phyloP scores from a whole-genome alignment of 805 yeast genomes.

The Monosporozyma yasuniensis region DNA sequence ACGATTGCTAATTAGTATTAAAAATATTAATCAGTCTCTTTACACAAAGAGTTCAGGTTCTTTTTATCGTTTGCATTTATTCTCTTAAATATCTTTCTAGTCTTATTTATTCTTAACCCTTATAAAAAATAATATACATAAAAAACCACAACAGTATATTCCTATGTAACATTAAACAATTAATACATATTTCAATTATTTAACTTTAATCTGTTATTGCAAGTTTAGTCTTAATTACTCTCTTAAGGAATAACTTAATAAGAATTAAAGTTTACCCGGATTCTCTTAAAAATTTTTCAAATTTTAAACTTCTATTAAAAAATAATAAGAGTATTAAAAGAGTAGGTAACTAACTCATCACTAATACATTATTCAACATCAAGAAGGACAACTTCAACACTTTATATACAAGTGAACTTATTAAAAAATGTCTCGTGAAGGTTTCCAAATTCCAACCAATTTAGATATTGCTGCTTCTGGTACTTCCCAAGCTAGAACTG shows the following conservation, averaged over 20 bases:
- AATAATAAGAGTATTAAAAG: not conserved
- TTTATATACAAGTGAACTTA: not conserved
- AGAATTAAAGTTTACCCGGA: too few species aligned
- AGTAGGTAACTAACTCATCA: not conserved
- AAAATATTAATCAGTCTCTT: not conserved
- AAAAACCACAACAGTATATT: not conserved
- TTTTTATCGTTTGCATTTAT: not conserved
- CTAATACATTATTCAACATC: not conserved
- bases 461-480: constrained; percentile 84
- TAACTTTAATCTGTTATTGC: not conserved
- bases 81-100: not conserved
- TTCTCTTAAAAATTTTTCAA: not conserved
- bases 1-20: constrained; percentile 11
- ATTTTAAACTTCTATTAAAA: not conserved
- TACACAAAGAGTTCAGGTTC: not conserved
- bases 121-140: not conserved
- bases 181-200: not conserved
- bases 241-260: too few species aligned
- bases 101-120: not conserved
- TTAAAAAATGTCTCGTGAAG: constrained; percentile 61
- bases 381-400: not conserved
- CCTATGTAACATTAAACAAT: not conserved
- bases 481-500: constrained; percentile 54
- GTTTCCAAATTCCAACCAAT: constrained; percentile 74
- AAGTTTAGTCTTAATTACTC: not conserved